Evolutionary conservation across 208 protist species (phyloP).

Genomic region (Acanthamoeba lenticulata): DNA sequence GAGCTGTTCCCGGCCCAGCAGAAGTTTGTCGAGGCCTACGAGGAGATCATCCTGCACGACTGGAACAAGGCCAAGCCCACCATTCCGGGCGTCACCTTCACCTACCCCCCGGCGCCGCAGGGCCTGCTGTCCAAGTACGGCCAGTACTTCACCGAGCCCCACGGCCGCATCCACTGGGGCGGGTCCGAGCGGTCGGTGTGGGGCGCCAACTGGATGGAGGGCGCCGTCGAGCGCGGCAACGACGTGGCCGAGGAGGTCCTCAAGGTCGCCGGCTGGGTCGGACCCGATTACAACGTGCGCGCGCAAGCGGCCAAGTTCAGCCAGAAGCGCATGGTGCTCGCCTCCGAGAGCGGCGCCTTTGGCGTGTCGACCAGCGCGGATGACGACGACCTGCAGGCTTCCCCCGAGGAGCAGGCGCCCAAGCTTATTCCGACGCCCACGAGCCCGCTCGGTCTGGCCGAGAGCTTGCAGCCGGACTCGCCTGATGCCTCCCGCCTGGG

Average conservation of each 20-base stretch:
- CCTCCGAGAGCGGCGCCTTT: neutral
- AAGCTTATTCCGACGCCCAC: neutral
- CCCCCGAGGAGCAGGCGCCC: neutral
- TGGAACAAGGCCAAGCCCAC: neutral
- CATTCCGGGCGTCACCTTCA: neutral
- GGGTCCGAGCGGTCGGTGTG: constrained; percentile 25
- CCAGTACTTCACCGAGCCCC: neutral
- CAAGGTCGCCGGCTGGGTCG: neutral
- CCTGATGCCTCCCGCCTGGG: neutral
- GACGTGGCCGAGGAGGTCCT: constrained; percentile 3
- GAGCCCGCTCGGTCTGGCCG: neutral
- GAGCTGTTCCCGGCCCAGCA: neutral
- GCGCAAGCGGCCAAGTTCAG: neutral
- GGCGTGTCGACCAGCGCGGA: neutral
- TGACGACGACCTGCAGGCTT: neutral
- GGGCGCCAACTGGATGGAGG: constrained; percentile 42
- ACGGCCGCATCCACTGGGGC: constrained; percentile 35
- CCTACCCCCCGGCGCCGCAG: neutral
- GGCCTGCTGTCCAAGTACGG: neutral
- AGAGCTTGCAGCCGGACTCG: neutral
- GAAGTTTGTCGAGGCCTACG: neutral
- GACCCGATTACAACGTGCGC: neutral
- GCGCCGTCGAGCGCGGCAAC: constrained; percentile 29
- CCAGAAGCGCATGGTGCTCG: neutral
- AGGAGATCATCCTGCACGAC: constrained; percentile 20